These are phyloP conservation scores for Pythium vanterpoolii DNA, from an alignment of 352 stramenopile genomes.

Conservation along the genomic window DNA sequence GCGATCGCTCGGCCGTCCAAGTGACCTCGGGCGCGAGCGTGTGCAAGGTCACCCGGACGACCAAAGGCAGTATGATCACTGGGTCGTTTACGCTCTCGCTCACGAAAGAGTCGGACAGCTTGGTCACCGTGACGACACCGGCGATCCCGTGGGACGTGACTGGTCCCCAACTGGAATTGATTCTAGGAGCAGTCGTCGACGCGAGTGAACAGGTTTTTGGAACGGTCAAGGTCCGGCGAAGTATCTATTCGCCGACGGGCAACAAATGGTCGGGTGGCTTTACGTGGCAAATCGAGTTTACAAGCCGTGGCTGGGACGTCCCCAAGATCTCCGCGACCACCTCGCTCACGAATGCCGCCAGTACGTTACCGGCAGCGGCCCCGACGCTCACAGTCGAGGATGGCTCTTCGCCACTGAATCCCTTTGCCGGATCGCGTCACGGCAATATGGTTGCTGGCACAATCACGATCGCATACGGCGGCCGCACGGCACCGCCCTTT, in stretches of 20 bases:
- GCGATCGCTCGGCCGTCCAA: conserved; percentile 27
- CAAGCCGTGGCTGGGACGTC: conserved; percentile 76
- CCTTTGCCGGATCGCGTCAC: conserved; percentile 67
- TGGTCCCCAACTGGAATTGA: conserved; percentile 54
- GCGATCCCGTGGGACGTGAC: conserved; percentile 77
- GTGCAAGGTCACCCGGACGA: conserved; percentile 37
- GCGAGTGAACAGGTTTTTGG: conserved; percentile 78
- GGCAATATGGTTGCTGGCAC: conserved; percentile 90
- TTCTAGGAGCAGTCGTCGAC: conserved; percentile 36
- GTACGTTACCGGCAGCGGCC: neutral
- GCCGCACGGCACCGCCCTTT: conserved; percentile 37
- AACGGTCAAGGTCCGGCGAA: conserved; percentile 73
- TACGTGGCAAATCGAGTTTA: conserved; percentile 93
- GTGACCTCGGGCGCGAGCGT: conserved; percentile 25
- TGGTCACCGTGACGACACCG: conserved; percentile 14
- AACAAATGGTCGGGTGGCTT: conserved; percentile 93
- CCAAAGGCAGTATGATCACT: conserved; percentile 62
- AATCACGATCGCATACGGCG: conserved; percentile 61
- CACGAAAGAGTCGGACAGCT: conserved; percentile 33
- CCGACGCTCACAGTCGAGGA: conserved; percentile 49
- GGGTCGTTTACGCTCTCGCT: conserved; percentile 62
- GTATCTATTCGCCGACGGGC: conserved; percentile 73
- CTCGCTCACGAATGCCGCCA: conserved; percentile 29
- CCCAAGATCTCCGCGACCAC: conserved; percentile 56
- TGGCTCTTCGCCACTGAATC: conserved; percentile 29